Base-by-base conservation (phyloP, 345 rosid species). In the Camelina hispida region DNA sequence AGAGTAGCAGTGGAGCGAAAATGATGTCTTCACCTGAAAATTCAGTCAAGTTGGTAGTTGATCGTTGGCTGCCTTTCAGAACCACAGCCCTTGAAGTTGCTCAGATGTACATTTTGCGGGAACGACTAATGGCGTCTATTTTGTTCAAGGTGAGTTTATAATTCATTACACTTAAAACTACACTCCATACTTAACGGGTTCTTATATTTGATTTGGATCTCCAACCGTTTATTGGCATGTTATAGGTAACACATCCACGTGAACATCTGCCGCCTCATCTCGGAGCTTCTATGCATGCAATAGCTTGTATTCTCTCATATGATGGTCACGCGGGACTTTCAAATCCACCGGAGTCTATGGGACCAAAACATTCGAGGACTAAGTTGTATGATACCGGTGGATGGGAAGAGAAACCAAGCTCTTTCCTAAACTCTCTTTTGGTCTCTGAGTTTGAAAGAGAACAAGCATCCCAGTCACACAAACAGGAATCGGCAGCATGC, bases 101-200 rank as follows among this genome's bases (percentile, higher is more conserved):
- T 70, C 97, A 88, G 71, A 87, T 93, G 66, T 93, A 91, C 85
- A 92, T 94, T 79, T 78, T 93, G 84, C 88, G 91, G 72, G 98
- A 96, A 74, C 85, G 89, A 47, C 69, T 89, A 68, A 80, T 80
- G 28, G 91, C 91, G 0, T 93, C 98, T 40, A 85, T 89, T 55
- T 78, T 89, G 75, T 92, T 86, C 78, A 95, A 86, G 79, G 97
- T 88, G 79, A 71, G 83, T 58, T 56, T 69, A 17, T 23, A 15
- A 9, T 35, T 42, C n/a, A n/a, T 50, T 16, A 34, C 6, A 23
- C 30, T 20, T 10, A 51, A 59, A 59, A 9, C 63, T 42, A 42
- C 20, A 40, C 30, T 25, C 12, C 60, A 58, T 48, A 66, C 16
- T 3, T 30, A 22, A 22, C 17, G 22, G 3, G 20, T 8, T 37